Evolutionary conservation across 352 stramenopile genomes (phyloP).

Genomic region (Pythium insidiosum): DNA sequence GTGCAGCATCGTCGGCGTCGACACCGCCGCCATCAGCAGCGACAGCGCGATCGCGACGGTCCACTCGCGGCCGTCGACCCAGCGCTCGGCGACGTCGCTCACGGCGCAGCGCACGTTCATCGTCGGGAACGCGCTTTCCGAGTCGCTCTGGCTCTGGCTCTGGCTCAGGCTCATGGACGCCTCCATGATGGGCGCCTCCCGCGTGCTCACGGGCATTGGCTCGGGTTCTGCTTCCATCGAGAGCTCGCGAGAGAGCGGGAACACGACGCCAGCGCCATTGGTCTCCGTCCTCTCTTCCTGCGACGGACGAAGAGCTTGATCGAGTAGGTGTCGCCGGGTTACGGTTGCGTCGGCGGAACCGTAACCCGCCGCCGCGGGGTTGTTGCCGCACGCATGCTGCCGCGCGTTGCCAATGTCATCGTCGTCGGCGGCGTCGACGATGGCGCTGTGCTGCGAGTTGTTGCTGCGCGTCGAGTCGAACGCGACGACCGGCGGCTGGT

Average conservation of each 20-base stretch:
- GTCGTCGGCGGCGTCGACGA: no score
- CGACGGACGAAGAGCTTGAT: no score
- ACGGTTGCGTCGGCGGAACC: not conserved
- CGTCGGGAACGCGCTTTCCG: not conserved
- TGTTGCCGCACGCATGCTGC: not conserved
- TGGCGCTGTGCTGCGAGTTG: not conserved
- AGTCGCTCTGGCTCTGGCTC: not conserved
- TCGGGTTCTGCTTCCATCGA: not conserved
- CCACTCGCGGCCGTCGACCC: constrained; percentile 24
- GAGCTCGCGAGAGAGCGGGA: not conserved
- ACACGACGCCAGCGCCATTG: not conserved
- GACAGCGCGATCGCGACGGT: constrained; percentile 30
- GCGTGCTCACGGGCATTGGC: not conserved
- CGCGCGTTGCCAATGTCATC: not conserved
- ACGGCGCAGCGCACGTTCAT: not conserved
- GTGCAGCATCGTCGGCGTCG: constrained; percentile 24
- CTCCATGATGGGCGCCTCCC: not conserved
- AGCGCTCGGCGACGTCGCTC: not conserved
- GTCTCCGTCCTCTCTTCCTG: no score
- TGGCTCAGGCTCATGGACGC: no score
- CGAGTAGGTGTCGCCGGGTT: not conserved
- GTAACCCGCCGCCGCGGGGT: not conserved
- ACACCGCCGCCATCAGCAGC: constrained; percentile 17
- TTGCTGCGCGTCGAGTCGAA: not conserved
- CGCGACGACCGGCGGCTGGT: not conserved